Evolutionary conservation across 306 rosid species (phyloP), one percentile per base, ranked within the genome.

Genomic region (Glycine tomentella): DNA sequence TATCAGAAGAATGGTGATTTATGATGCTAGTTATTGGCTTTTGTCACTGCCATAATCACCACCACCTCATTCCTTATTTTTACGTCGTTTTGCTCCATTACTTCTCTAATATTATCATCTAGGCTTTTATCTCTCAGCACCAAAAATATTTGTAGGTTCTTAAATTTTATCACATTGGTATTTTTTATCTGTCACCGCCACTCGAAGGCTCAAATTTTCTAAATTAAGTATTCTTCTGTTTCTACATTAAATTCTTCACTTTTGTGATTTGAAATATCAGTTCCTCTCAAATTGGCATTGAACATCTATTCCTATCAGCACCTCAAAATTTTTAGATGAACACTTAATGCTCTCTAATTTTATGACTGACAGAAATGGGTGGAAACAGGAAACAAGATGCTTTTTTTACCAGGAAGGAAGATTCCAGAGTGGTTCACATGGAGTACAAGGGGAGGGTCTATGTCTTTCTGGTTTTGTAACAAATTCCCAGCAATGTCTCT

Each of bases 371-470:
- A 65, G 64, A 69, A 74, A 74, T 7, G 5, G 9, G 33, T 45
- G 0, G 75, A 44, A 17, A 69, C 61, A 16, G 76, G 64, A 7
- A 34, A 49, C 62, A 56, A 55, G 42, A 56, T 65, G 45, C 4
- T 63, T 52, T 64, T 1, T 33, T 25, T 68, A n/a, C 81, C 81
- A 34, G 65, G 81, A 75, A 25, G 42, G 13, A 69, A 55, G 14
- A 38, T 75, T 45, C 86, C 65, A 8, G 64, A 83, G 1, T 78
- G 80, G 83, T 72, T 77, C 4, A 3, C 20, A 0, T 25, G 33
- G 13, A 12, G 15, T 14, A 4, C 7, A 7, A 10, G 55, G 2
- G 74, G 51, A 14, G 31, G 2, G 9, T 49, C 57, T 0, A 36
- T 40, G 13, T 63, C 79, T 17, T 80, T 80, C 72, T 17, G 38